Evolutionary conservation across 1,284 basidiomycete genomes (phyloP).

Genomic region (Cryptococcus wingfieldii): DNA sequence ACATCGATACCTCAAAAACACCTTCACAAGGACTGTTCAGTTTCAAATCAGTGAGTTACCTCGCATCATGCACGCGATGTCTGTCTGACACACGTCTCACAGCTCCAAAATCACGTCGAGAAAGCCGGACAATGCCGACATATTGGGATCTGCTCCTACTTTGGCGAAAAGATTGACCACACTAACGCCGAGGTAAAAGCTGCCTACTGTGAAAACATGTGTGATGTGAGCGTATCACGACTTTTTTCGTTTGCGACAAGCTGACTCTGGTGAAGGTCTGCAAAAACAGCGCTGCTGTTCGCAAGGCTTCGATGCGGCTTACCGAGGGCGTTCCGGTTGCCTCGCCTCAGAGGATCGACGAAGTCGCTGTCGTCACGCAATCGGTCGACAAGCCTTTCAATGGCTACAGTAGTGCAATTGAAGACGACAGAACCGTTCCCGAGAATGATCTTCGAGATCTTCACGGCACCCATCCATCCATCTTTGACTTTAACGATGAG

Average conservation of each 20-base stretch:
- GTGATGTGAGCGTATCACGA: conserved; percentile 60
- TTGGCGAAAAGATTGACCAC: conserved; percentile 67
- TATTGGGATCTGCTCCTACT: conserved; percentile 72
- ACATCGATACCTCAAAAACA: neutral
- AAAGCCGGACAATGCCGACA: conserved; percentile 64
- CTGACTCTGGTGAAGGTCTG: conserved; percentile 27
- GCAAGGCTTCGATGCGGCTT: conserved; percentile 14
- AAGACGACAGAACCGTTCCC: neutral
- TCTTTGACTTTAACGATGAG: conserved; percentile 1
- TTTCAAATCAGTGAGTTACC: conserved; percentile 57
- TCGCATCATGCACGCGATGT: neutral
- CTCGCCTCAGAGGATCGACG: conserved; percentile 10
- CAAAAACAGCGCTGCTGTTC: conserved; percentile 22
- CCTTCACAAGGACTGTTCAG: conserved; percentile 51
- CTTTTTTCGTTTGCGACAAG: neutral
- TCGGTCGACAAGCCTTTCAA: neutral
- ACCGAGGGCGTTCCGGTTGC: conserved; percentile 28
- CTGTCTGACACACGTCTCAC: neutral
- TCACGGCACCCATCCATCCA: neutral
- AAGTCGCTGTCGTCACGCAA: neutral
- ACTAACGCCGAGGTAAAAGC: conserved; percentile 53
- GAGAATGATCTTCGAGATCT: neutral
- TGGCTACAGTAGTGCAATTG: too few relatives aligned
- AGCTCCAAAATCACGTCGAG: conserved; percentile 59
- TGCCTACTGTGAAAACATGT: conserved; percentile 70